A percentile compares a stretch with the other conserved stretches of the same genome.
Evolutionary conservation across 2,329 filamentous ascomycete genomes (phyloP).

Genomic region (Aspergillus flavus): DNA sequence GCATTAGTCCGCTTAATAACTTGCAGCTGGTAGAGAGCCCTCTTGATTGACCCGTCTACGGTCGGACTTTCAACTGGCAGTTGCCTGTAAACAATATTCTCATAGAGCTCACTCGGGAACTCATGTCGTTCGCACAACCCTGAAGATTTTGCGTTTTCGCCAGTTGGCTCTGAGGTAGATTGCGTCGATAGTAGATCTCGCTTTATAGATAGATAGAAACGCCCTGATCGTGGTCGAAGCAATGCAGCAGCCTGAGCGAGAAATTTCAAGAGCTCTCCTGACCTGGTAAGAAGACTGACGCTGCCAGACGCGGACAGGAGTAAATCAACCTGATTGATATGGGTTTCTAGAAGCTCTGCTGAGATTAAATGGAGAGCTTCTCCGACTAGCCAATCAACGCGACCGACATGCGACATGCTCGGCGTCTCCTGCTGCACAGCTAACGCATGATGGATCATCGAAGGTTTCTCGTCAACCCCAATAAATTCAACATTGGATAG

Average conservation of each 20-base stretch:
- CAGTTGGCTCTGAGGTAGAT: background rate
- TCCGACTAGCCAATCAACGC: background rate
- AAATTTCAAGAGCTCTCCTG: background rate
- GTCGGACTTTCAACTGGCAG: background rate
- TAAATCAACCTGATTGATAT: background rate
- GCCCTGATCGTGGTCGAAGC: background rate
- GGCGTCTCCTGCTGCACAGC: background rate
- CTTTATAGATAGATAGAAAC: background rate
- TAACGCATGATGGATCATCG: background rate
- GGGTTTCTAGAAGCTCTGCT: background rate
- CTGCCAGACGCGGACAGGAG: background rate
- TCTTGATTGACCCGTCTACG: background rate
- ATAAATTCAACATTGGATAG: background rate
- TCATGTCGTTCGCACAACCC: background rate
- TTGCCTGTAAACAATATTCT: background rate
- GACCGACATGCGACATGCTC: background rate
- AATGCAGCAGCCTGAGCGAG: constrained; percentile 1
- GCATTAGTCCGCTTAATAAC: background rate
- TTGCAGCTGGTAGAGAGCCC: background rate
- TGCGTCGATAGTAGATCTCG: background rate
- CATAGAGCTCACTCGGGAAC: background rate
- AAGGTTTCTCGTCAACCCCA: background rate
- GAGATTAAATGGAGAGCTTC: background rate
- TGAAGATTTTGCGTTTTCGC: too few relatives aligned
- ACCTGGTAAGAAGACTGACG: background rate